A percentile compares a stretch with the other conserved stretches of the same genome.
Conservation (phyloP, 345 rosid species). For the Geranium brycei region DNA sequence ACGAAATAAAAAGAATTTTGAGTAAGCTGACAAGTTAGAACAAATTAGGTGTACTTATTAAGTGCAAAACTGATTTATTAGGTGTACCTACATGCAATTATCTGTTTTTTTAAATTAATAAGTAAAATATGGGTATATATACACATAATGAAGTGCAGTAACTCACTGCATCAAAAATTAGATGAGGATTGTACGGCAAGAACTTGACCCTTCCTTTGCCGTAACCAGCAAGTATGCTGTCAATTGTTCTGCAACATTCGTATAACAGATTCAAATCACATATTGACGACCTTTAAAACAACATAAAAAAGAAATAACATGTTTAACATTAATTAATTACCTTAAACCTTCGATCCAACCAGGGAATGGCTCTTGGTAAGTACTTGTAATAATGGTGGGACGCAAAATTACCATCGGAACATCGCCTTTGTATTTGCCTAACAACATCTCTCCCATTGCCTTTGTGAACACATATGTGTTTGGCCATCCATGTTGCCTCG, state of each 20-base stretch:
- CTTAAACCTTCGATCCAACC: constrained; percentile 75
- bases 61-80: too few relatives aligned
- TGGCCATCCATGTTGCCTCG: constrained; percentile 61
- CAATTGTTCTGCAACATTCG: constrained; percentile 40
- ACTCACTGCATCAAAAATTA: too few relatives aligned
- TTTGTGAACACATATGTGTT: constrained; percentile 70
- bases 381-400: constrained; percentile 55
- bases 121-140: too few relatives aligned
- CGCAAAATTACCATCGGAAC: constrained; percentile 44
- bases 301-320: not conserved
- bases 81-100: too few relatives aligned
- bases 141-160: too few relatives aligned
- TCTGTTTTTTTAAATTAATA: too few relatives aligned
- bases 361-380: constrained; percentile 56
- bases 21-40: too few relatives aligned
- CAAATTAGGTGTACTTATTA: too few relatives aligned
- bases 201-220: constrained; percentile 73
- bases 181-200: constrained; percentile 14
- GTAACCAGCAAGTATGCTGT: constrained; percentile 49
- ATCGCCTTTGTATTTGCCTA: constrained; percentile 31
- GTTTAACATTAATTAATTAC: constrained; percentile 11
- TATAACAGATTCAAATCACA: not conserved
- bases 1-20: too few relatives aligned
- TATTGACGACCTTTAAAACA: not conserved
- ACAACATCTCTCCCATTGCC: constrained; percentile 76